Conservation (phyloP, 139 green algal species). For the Monoraphidium neglectum region DNA sequence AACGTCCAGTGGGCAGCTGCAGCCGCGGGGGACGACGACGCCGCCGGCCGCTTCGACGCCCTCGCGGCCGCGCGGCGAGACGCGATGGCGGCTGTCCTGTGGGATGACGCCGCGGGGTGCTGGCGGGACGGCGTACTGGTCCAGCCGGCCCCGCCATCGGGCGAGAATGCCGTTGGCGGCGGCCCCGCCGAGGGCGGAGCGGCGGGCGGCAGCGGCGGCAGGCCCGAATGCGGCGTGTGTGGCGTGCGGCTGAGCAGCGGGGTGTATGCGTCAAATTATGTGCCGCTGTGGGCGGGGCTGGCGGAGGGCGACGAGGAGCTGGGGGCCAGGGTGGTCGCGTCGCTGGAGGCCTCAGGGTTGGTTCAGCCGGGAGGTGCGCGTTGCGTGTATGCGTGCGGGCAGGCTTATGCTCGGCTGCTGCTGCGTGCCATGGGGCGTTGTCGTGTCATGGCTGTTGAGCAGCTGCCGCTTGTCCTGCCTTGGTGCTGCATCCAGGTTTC, state of each 20-base stretch:
- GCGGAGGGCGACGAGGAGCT: background rate
- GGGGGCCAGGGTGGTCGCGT: constrained; percentile 24
- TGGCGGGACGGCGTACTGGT: constrained; percentile 77
- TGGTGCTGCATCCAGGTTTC: no score
- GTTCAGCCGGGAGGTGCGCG: constrained; percentile 23
- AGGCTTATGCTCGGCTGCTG: no score
- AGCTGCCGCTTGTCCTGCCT: no score
- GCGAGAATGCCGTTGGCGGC: background rate
- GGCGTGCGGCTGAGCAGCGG: constrained; percentile 1
- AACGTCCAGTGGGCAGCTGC: constrained; percentile 32
- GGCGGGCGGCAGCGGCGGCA: background rate
- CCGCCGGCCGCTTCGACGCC: constrained; percentile 20
- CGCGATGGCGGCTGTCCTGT: constrained; percentile 76
- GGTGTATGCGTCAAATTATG: constrained; percentile 78
- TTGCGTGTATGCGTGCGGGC: no score
- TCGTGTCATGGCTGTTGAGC: no score
- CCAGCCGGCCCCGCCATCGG: background rate
- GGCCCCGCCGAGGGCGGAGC: background rate
- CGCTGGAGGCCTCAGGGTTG: constrained; percentile 40
- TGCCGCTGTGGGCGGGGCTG: constrained; percentile 80
- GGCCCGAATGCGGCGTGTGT: background rate
- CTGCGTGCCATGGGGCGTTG: no score
- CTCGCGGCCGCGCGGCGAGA: constrained; percentile 15
- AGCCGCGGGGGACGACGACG: constrained; percentile 13
- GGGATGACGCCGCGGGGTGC: constrained; percentile 52